Conservation (phyloP, 2,329 filamentous ascomycete genomes). For the Colletotrichum sp. region DNA sequence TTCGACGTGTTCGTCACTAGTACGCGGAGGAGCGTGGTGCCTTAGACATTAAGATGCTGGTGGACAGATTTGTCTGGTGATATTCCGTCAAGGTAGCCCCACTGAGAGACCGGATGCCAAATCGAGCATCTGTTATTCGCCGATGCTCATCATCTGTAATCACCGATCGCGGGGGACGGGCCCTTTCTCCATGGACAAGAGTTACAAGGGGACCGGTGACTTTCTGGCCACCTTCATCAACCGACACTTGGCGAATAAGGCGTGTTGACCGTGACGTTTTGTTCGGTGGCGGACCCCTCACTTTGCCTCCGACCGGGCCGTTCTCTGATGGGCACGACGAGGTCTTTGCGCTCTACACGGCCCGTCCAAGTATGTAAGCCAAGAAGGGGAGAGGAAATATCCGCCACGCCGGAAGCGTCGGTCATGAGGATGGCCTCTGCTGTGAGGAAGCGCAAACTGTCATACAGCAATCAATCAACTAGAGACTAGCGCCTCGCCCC, state of each 20-base stretch:
- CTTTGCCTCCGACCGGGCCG: not conserved
- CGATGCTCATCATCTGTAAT: not conserved
- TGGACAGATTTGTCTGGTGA: constrained; percentile 2
- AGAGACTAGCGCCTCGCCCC: not conserved
- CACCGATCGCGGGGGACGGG: not conserved
- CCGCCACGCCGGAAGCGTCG: constrained; percentile 11
- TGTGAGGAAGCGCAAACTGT: not conserved
- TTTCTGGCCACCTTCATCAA: not conserved
- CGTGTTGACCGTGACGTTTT: not conserved
- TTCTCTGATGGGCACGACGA: not conserved
- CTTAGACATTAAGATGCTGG: not conserved
- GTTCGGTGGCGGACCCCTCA: constrained; percentile 5
- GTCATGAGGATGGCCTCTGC: not conserved
- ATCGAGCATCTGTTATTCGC: constrained; percentile 6
- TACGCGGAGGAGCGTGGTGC: not conserved
- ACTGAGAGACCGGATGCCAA: not conserved
- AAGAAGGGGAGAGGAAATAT: not conserved
- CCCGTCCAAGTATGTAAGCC: not conserved
- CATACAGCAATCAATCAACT: not conserved
- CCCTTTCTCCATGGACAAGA: not conserved
- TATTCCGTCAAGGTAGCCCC: not conserved
- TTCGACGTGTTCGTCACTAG: not conserved
- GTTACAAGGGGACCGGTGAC: not conserved
- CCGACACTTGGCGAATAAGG: not conserved
- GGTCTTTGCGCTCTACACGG: not conserved